Evolutionary conservation across 495 filamentous ascomycete genomes (phyloP), one percentile per base, ranked within the genome.

Genomic region (Penicillium atrosanguineum): DNA sequence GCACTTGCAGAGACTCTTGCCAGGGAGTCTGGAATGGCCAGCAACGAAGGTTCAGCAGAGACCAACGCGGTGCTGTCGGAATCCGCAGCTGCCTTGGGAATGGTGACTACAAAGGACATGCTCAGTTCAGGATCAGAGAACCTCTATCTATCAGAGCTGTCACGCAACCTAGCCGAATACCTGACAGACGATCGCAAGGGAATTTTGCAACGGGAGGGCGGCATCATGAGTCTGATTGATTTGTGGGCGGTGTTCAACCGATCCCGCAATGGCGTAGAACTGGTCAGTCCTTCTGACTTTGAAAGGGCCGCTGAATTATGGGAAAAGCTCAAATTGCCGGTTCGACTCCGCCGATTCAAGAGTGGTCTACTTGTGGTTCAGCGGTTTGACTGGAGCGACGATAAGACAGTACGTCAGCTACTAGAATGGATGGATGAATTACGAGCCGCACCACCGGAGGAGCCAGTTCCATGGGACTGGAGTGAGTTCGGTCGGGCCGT

Each of bases 231-330:
- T 48, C 79, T 99, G 7, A 93, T 97, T 19, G 94, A 99, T 63
- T 79, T 97, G 2, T 99, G 94, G 94, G 91, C 94, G 7, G 80
- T 96, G 29, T 97, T 97, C 76, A 99, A 99, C 62, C 87, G 94
- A n/a, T 90, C 90, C 20, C 81, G 95, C 38, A 91, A 90, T 48
- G 94, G 94, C 8, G 91, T 99, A 9, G 95, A 99, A 65, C 79
- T 99, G 8, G 87, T 97, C 55, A 95, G 89, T 56, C 94, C 94
- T 0, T 76, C 83, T 7, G 94, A 99, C 63, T 95, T 97, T 59
- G 88, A 94, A 63, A 91, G 89, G 63, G 95, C 95, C 3, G 89
- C 90, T 2, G 75, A 80, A 44, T 65, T 96, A 28, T 99, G 93
- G 88, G 91, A 94, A 64, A 89, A 88, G 59, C 73, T 99, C 19